Base-by-base conservation (phyloP, 2,329 filamentous ascomycete species). In the Hypoxylon sp. region DNA sequence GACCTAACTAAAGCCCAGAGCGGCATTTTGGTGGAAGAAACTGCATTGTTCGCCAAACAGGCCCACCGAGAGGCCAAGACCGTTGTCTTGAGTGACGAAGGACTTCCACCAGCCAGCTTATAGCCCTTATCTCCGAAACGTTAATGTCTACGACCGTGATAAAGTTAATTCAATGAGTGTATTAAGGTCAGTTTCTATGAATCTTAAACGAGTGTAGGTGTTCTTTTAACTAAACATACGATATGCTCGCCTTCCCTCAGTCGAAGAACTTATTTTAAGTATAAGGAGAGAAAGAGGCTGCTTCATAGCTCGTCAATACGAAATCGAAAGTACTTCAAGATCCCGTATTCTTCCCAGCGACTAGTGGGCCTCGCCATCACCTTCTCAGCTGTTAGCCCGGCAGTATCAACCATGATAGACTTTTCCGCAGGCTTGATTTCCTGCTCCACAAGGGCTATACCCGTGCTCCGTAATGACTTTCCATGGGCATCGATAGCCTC, bases 401-500 rank as follows among this genome's bases (percentile, higher is more conserved):
- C 11, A 7, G 47, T n/a, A 7, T 19, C 11, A 21, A 27, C 3
- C 3, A 47, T n/a, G 4, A 7, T 19, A 19, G 29, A 4, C 8
- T 51, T 53, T 2, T 42, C 54, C 6, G 4, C 42, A 17, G 67
- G 69, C 27, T 63, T 60, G 27, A 70, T 63, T 84, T 76, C 73
- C 7, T 77, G 69, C 66, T 77, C 75, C 4, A 73, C 69, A 2
- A 46, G 10, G n/a, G 71, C 71, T 44, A 67, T 57, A 7, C 65
- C 67, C 2, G 76, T 75, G 8, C 54, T 64, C 10, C 70, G 59
- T 21, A 77, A 60, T 5, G 70, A 61, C 24, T 54, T 72, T 17
- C 75, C 75, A 17, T 67, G 60, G 7, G 37, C 57, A 24, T 73
- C 74, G 7, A 77, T 61, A 10, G 74, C 75, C 47, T 77, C 75